Conservation (phyloP, 2,329 filamentous ascomycete genomes). For the Rutstroemia sp. region DNA sequence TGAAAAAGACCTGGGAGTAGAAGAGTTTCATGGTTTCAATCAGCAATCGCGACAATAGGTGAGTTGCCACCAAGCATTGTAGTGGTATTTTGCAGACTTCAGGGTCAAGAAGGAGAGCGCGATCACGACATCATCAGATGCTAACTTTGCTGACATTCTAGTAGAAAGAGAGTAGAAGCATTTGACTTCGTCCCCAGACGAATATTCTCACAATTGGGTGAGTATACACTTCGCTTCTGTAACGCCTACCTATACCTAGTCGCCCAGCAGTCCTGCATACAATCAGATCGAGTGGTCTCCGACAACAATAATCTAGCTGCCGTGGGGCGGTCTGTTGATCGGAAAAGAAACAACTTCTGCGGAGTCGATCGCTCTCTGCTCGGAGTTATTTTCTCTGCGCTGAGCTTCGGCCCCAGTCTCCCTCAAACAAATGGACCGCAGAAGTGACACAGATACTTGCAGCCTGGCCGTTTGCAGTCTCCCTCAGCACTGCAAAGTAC, state of each 20-base stretch:
- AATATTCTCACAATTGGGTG: conserved; percentile 5
- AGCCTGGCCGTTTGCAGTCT: too few species aligned
- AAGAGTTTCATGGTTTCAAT: conserved; percentile 9
- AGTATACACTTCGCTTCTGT: conserved; percentile 1
- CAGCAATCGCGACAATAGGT: conserved; percentile 18
- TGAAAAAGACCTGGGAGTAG: conserved; percentile 8
- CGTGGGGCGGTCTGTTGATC: neutral
- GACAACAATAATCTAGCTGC: neutral
- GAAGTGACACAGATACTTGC: too few species aligned
- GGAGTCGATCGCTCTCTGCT: too few species aligned
- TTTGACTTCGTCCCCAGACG: neutral
- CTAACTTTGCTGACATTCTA: neutral
- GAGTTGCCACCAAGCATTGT: neutral
- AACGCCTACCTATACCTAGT: neutral
- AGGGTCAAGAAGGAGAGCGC: neutral
- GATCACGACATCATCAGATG: neutral
- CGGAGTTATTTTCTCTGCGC: too few species aligned
- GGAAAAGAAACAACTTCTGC: too few species aligned
- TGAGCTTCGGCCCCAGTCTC: too few species aligned
- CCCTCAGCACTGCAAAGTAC: too few species aligned
- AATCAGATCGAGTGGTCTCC: neutral
- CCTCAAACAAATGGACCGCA: too few species aligned
- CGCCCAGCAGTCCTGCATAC: neutral
- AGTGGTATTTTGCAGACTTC: neutral
- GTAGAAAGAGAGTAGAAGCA: conserved; percentile 14